These are phyloP conservation scores for Clonostachys chloroleuca DNA, from an alignment of 2,329 filamentous ascomycete species.

Conservation along the genomic window DNA sequence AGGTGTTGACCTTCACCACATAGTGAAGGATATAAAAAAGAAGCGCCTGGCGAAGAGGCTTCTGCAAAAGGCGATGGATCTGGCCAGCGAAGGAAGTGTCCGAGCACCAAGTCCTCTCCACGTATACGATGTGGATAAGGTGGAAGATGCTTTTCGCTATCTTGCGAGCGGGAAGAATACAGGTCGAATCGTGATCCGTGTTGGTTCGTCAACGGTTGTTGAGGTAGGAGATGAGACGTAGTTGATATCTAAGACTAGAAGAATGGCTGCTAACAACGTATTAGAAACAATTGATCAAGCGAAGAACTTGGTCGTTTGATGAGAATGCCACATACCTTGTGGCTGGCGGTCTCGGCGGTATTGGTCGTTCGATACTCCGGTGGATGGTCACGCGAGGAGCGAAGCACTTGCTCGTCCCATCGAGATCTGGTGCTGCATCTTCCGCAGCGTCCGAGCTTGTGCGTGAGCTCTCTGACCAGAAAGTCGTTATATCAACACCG, in stretches of 20 bases:
- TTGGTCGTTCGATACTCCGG: slow-evolving; percentile 9
- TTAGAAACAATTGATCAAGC: neutral
- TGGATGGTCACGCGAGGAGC: slow-evolving; percentile 10
- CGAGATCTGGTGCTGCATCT: neutral
- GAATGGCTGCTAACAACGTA: neutral
- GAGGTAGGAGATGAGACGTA: slow-evolving; percentile 4
- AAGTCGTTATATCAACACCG: neutral
- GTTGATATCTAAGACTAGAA: neutral
- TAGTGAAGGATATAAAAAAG: neutral
- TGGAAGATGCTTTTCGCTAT: slow-evolving; percentile 29
- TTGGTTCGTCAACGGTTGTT: slow-evolving; percentile 7
- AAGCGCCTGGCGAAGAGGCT: slow-evolving; percentile 16
- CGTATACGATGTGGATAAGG: slow-evolving; percentile 15
- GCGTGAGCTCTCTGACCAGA: neutral
- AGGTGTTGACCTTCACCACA: slow-evolving; percentile 5
- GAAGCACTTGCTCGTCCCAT: slow-evolving; percentile 4
- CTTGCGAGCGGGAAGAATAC: slow-evolving; percentile 31
- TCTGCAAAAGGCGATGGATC: slow-evolving; percentile 16
- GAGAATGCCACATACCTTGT: slow-evolving; percentile 9
- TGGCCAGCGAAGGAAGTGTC: slow-evolving; percentile 3
- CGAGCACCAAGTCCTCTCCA: slow-evolving; percentile 2
- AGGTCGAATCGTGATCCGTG: slow-evolving; percentile 32
- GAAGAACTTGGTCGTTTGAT: neutral
- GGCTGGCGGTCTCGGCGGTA: slow-evolving; percentile 10
- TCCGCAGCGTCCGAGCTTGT: neutral